A percentile compares a stretch with the other conserved stretches of the same genome.
Evolutionary conservation across 75 land plant genomes (phyloP).

Genomic region (Selaginella moellendorffii): DNA sequence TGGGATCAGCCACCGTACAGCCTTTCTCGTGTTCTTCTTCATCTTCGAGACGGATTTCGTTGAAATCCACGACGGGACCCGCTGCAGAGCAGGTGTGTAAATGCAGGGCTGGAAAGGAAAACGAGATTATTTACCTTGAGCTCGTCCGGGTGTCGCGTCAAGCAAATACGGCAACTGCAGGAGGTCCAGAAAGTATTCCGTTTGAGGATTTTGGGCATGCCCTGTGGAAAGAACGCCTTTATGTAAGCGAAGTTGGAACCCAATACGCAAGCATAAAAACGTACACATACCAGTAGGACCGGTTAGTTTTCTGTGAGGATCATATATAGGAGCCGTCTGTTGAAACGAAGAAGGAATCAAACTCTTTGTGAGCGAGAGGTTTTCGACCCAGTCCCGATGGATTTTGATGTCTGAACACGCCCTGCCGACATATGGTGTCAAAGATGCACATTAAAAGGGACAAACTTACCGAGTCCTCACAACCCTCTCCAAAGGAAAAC

Average conservation of each 20-base stretch:
- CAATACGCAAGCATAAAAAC: not conserved
- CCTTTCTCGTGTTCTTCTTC: not conserved
- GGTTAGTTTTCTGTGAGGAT: slow-evolving; percentile 15
- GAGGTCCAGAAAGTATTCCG: slow-evolving; percentile 38
- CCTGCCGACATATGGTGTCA: not conserved
- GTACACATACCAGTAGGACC: not conserved
- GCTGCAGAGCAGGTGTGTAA: not conserved
- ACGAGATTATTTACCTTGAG: not conserved
- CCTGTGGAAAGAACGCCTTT: slow-evolving; percentile 18
- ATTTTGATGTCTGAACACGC: slow-evolving; percentile 20
- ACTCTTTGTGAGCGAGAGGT: slow-evolving; percentile 29
- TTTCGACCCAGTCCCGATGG: slow-evolving; percentile 50
- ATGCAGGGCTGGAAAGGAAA: not conserved
- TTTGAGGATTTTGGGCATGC: slow-evolving; percentile 43
- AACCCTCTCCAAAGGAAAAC: slow-evolving; percentile 43
- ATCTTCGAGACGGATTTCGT: not conserved
- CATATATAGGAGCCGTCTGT: slow-evolving; percentile 37
- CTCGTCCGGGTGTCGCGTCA: slow-evolving; percentile 13
- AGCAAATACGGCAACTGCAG: slow-evolving; percentile 46
- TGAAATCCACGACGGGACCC: not conserved
- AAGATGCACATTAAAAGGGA: not conserved
- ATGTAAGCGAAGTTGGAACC: not conserved
- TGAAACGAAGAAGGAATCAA: slow-evolving; percentile 48
- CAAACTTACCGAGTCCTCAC: slow-evolving; percentile 24
- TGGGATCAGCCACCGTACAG: slow-evolving; percentile 9